Evolutionary conservation across 225 moss, liverwort and hornwort species (phyloP).

Genomic region (Polytrichum commune): DNA sequence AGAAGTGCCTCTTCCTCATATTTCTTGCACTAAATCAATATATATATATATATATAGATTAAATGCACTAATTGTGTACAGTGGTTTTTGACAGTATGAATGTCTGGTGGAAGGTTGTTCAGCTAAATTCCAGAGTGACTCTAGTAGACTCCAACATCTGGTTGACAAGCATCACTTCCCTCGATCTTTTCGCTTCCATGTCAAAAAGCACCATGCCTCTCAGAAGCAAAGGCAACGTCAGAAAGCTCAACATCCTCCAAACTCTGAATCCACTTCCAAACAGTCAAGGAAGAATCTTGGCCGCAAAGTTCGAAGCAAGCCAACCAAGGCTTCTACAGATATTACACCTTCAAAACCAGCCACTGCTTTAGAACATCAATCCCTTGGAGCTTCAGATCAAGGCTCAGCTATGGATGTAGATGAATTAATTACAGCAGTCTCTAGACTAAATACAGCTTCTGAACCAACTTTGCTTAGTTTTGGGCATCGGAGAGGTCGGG

Average conservation of each 20-base stretch:
- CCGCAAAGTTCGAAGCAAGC: slow-evolving; percentile 10
- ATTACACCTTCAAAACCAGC: slow-evolving; percentile 1
- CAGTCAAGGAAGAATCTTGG: slow-evolving; percentile 28
- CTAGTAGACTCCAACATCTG: slow-evolving; percentile 61
- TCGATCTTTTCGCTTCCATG: slow-evolving; percentile 62
- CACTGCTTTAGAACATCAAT: slow-evolving; percentile 5
- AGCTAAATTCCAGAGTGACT: slow-evolving; percentile 48
- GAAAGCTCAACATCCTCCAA: slow-evolving; percentile 29
- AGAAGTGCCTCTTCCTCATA: too few species aligned
- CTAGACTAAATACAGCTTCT: slow-evolving; percentile 55
- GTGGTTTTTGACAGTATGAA: slow-evolving; percentile 48
- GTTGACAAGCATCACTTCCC: slow-evolving; percentile 78
- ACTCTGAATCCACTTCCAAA: slow-evolving; percentile 11
- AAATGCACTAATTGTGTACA: background rate
- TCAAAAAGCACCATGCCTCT: slow-evolving; percentile 62
- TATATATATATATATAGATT: too few species aligned
- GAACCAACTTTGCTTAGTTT: slow-evolving; percentile 36
- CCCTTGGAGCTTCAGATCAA: slow-evolving; percentile 4
- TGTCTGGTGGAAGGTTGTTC: slow-evolving; percentile 71
- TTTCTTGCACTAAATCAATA: too few species aligned
- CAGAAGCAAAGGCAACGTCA: slow-evolving; percentile 69
- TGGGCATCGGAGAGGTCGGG: slow-evolving; percentile 63
- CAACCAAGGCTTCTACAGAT: background rate
- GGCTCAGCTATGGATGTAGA: slow-evolving; percentile 59
- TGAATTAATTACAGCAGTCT: slow-evolving; percentile 44